Percentiles rank a stretch among this genome's conserved stretches.
Conservation (phyloP, 352 stramenopile genomes). For the Pythium phragmiticola region DNA sequence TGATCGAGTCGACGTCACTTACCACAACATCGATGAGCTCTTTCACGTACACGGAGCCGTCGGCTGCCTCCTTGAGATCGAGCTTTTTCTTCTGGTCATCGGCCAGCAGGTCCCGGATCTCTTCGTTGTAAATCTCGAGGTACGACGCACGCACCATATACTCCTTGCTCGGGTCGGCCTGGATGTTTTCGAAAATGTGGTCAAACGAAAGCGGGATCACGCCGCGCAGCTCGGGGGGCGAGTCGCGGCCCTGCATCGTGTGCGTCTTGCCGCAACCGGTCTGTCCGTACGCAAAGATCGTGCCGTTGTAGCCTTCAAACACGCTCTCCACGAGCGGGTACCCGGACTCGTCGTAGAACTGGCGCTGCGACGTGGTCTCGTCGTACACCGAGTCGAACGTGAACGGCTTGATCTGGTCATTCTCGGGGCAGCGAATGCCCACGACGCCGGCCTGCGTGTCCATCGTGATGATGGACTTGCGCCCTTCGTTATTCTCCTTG, state of each 20-base stretch:
- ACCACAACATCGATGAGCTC: constrained; percentile 87
- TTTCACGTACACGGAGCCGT: constrained; percentile 87
- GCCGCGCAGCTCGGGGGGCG: constrained; percentile 64
- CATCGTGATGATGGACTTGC: constrained; percentile 81
- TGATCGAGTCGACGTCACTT: constrained; percentile 70
- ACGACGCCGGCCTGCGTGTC: constrained; percentile 65
- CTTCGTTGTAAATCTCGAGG: constrained; percentile 96
- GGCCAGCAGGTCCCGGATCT: constrained; percentile 88
- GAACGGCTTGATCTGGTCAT: constrained; percentile 82
- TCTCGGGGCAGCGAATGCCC: constrained; percentile 75
- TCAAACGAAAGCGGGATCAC: constrained; percentile 86
- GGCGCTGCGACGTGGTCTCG: constrained; percentile 75
- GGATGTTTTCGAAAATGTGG: constrained; percentile 87
- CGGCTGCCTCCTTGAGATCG: constrained; percentile 81
- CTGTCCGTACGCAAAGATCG: constrained; percentile 91
- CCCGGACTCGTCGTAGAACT: constrained; percentile 86
- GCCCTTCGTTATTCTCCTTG: constrained; percentile 81
- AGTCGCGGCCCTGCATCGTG: constrained; percentile 84
- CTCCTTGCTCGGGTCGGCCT: constrained; percentile 56
- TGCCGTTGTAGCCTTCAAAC: constrained; percentile 91
- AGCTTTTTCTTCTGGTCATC: constrained; percentile 82
- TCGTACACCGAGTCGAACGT: constrained; percentile 92
- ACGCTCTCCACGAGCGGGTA: constrained; percentile 90
- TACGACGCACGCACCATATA: constrained; percentile 90
- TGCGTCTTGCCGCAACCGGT: constrained; percentile 86